These are phyloP conservation scores for Tylopilus sp. DNA, from an alignment of 1,284 basidiomycete genomes.

Conservation along the genomic window DNA sequence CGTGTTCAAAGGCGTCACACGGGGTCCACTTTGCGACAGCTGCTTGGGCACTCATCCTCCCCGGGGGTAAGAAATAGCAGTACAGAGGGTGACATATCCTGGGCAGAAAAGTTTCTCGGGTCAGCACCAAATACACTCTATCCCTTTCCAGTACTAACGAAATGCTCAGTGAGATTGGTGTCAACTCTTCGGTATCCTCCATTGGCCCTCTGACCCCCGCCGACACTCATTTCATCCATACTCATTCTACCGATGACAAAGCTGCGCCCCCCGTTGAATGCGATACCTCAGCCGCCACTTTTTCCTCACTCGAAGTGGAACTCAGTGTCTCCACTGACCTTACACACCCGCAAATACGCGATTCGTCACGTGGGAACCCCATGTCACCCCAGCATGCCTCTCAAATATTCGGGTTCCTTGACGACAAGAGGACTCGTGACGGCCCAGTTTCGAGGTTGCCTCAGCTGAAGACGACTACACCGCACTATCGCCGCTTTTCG, in stretches of 20 bases:
- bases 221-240: constrained; percentile 34
- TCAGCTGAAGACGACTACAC: constrained; percentile 25
- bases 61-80: constrained; percentile 31
- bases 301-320: constrained; percentile 72
- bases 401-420: constrained; percentile 64
- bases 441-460: constrained; percentile 36
- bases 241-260: constrained; percentile 35
- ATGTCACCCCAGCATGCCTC: constrained; percentile 60
- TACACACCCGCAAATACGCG: constrained; percentile 29
- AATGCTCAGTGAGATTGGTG: constrained; percentile 43
- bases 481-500: constrained; percentile 28
- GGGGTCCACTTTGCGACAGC: constrained; percentile 67
- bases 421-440: constrained; percentile 39
- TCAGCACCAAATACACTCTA: constrained; percentile 33
- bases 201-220: constrained; percentile 43
- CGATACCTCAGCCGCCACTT: constrained; percentile 42
- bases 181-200: constrained; percentile 46
- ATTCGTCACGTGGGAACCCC: constrained; percentile 33
- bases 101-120: constrained; percentile 72
- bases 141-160: constrained; percentile 4
- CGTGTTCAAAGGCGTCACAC: constrained; percentile 53
- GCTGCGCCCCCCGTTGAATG: constrained; percentile 42
- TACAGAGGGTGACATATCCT: constrained; percentile 69
- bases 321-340: constrained; percentile 48
- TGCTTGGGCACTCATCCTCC: constrained; percentile 53